These are phyloP conservation scores for Annona squamosa DNA, from an alignment of 164 flowering plant species.

Conservation along the genomic window DNA sequence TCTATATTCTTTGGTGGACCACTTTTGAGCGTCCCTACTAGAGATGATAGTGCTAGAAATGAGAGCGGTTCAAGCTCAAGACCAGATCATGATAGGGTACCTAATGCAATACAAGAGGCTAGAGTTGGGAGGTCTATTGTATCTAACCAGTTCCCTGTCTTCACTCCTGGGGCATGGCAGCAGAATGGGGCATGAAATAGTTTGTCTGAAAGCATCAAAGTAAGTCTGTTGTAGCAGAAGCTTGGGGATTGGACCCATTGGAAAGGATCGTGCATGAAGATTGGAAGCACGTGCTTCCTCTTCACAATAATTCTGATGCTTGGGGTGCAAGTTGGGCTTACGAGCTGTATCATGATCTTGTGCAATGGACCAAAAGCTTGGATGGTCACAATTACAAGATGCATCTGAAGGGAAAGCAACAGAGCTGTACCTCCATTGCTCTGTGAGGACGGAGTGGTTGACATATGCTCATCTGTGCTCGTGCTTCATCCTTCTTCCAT, in stretches of 20 bases:
- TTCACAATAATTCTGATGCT: neutral
- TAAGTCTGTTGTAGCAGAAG: neutral
- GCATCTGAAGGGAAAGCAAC: too few relatives aligned
- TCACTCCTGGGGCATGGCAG: constrained; percentile 43
- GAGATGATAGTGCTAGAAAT: constrained; percentile 31
- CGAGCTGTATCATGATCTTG: neutral
- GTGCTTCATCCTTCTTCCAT: too few relatives aligned
- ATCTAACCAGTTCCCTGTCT: constrained; percentile 78
- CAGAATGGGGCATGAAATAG: constrained; percentile 28
- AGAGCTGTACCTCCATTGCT: too few relatives aligned
- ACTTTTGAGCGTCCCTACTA: constrained; percentile 39
- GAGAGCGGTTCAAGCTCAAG: constrained; percentile 30
- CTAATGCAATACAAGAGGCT: constrained; percentile 30
- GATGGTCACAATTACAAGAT: too few relatives aligned
- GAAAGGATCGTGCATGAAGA: neutral
- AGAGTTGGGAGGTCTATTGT: constrained; percentile 50
- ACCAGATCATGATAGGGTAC: constrained; percentile 38
- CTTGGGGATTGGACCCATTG: neutral
- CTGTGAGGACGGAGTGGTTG: too few relatives aligned
- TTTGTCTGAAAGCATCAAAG: neutral
- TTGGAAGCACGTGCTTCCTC: neutral
- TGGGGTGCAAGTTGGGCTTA: neutral
- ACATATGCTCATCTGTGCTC: too few relatives aligned
- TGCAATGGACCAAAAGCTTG: neutral
- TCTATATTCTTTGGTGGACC: constrained; percentile 96